These are phyloP conservation scores for Porodaedalea pini DNA, from an alignment of 1,284 basidiomycete genomes.

Conservation along the genomic window DNA sequence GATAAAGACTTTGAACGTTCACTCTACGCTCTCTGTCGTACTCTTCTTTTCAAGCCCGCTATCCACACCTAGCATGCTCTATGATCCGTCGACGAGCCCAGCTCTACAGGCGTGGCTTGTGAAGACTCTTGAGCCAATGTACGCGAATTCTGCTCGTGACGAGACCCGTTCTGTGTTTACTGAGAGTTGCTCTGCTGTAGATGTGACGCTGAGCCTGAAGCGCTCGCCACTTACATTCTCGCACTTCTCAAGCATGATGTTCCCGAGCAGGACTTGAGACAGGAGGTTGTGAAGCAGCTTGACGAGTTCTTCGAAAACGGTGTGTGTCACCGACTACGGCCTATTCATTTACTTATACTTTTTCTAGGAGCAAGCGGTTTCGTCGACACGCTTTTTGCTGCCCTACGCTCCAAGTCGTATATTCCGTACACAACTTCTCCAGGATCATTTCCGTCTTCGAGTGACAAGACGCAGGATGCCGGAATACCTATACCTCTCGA, in stretches of 20 bases:
- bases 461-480: slow-evolving; percentile 40
- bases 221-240: slow-evolving; percentile 91
- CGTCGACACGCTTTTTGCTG: slow-evolving; percentile 80
- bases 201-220: slow-evolving; percentile 94
- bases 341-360: slow-evolving; percentile 21
- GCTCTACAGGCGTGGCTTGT: slow-evolving; percentile 61
- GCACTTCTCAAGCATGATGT: slow-evolving; percentile 92
- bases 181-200: slow-evolving; percentile 40
- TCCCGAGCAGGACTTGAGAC: slow-evolving; percentile 77
- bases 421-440: slow-evolving; percentile 52
- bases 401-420: slow-evolving; percentile 79
- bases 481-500: slow-evolving; percentile 80
- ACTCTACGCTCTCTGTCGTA: neutral
- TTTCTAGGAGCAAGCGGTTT: slow-evolving; percentile 68
- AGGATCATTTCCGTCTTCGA: slow-evolving; percentile 36
- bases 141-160: slow-evolving; percentile 28
- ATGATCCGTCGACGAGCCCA: slow-evolving; percentile 12
- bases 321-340: slow-evolving; percentile 32
- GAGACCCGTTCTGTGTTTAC: slow-evolving; percentile 17
- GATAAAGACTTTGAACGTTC: too few species aligned
- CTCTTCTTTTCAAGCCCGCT: neutral
- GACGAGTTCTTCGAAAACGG: slow-evolving; percentile 92
- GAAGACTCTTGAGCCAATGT: slow-evolving; percentile 85
- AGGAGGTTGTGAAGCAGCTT: slow-evolving; percentile 74
- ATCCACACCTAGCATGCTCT: slow-evolving; percentile 18